Percentiles rank a stretch among this genome's conserved stretches.
These are phyloP conservation scores for Paecilomyces formosus DNA, from an alignment of 2,329 filamentous ascomycete species.

Conservation along the genomic window DNA sequence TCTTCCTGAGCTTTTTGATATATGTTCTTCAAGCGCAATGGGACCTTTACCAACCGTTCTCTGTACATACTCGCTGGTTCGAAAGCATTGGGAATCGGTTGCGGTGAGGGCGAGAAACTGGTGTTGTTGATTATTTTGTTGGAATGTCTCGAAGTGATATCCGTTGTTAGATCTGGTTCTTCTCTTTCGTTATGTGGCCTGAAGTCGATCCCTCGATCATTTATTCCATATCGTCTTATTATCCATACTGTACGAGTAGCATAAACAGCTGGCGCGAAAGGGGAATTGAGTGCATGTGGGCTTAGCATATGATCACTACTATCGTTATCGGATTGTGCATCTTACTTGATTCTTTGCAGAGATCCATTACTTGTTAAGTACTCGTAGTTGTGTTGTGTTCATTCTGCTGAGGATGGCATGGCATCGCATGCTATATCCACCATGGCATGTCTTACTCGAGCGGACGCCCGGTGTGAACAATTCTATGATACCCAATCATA, in stretches of 20 bases:
- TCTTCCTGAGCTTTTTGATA: constrained; percentile 9
- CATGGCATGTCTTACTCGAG: background rate
- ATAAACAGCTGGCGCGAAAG: background rate
- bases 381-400: background rate
- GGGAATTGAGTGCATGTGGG: background rate
- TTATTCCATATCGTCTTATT: background rate
- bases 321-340: background rate
- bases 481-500: background rate
- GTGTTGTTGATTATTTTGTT: no score
- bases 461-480: background rate
- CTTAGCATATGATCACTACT: background rate
- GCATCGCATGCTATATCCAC: background rate
- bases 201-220: background rate
- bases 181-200: background rate
- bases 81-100: no score
- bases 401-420: background rate
- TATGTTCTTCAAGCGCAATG: background rate
- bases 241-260: background rate
- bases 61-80: background rate
- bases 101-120: no score
- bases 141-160: no score
- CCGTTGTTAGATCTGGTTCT: background rate
- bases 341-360: background rate
- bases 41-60: background rate
- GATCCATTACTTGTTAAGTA: background rate